Conservation (phyloP, 805 yeast genomes). For the Candida caryicola region DNA sequence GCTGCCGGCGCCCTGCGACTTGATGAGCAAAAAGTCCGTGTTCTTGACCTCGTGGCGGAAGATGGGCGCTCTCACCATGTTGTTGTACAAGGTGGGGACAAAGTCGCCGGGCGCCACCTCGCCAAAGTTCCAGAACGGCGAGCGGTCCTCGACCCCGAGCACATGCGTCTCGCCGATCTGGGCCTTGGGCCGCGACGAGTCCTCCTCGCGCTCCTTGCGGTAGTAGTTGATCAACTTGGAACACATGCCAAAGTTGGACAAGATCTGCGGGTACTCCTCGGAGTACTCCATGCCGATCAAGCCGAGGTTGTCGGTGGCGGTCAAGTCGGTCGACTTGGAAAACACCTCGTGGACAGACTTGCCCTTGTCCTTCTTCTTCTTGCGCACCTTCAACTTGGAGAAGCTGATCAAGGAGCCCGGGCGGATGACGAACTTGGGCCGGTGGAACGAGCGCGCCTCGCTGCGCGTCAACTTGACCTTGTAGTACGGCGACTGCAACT, state of each 20-base stretch:
- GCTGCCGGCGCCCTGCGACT: slow-evolving; percentile 77
- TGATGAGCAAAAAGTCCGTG: slow-evolving; percentile 79
- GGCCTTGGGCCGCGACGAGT: slow-evolving; percentile 80
- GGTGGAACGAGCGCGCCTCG: slow-evolving; percentile 74
- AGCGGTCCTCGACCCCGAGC: slow-evolving; percentile 90
- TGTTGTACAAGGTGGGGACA: slow-evolving; percentile 90
- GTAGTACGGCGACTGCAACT: slow-evolving; percentile 88
- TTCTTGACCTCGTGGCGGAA: slow-evolving; percentile 76
- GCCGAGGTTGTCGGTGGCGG: slow-evolving; percentile 79
- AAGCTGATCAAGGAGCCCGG: slow-evolving; percentile 78
- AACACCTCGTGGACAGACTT: slow-evolving; percentile 75
- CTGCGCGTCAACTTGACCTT: slow-evolving; percentile 68
- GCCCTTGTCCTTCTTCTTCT: slow-evolving; percentile 86
- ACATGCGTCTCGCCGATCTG: slow-evolving; percentile 94
- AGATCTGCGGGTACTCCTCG: slow-evolving; percentile 79
- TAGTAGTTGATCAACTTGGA: slow-evolving; percentile 90
- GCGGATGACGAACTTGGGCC: slow-evolving; percentile 70
- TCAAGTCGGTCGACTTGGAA: slow-evolving; percentile 66
- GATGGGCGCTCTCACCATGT: slow-evolving; percentile 88
- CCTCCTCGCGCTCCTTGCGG: slow-evolving; percentile 78
- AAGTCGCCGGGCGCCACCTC: slow-evolving; percentile 91
- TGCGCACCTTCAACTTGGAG: slow-evolving; percentile 70
- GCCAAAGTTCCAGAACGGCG: slow-evolving; percentile 98
- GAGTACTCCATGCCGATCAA: slow-evolving; percentile 82
- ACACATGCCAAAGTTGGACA: slow-evolving; percentile 94